Evolutionary conservation across 164 flowering plant genomes (phyloP).

Genomic region (Brasenia schreberi): DNA sequence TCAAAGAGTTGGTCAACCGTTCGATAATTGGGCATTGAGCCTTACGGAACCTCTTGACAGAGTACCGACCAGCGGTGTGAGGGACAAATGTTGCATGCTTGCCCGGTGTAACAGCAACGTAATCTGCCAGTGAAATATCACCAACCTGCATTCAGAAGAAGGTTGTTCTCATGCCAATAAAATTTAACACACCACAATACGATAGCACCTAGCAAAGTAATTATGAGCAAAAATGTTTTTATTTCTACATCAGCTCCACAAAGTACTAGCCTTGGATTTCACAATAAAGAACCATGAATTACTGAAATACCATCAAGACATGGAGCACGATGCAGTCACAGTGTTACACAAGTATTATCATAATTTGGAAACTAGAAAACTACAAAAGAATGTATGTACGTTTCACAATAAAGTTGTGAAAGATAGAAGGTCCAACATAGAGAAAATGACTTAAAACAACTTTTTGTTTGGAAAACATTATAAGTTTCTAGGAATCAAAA

Average conservation of each 20-base stretch:
- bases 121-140: slow-evolving; percentile 19
- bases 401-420: no score
- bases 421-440: no score
- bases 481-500: no score
- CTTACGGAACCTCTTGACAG: slow-evolving; percentile 21
- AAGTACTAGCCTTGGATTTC: no score
- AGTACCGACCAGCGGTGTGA: slow-evolving; percentile 22
- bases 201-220: no score
- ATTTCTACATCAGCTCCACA: background rate
- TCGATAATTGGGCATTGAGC: slow-evolving; percentile 25
- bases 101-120: slow-evolving; percentile 11
- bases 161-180: slow-evolving; percentile 5
- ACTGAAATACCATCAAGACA: background rate
- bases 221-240: no score
- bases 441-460: no score
- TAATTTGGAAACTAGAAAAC: no score
- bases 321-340: background rate
- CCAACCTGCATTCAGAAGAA: slow-evolving; percentile 32
- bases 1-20: slow-evolving; percentile 25
- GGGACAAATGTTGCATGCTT: slow-evolving; percentile 24
- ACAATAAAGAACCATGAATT: background rate
- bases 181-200: background rate
- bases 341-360: no score
- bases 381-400: no score
- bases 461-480: no score